Conservation (phyloP, 2,329 filamentous ascomycete species). For the Penicillium thymicola region DNA sequence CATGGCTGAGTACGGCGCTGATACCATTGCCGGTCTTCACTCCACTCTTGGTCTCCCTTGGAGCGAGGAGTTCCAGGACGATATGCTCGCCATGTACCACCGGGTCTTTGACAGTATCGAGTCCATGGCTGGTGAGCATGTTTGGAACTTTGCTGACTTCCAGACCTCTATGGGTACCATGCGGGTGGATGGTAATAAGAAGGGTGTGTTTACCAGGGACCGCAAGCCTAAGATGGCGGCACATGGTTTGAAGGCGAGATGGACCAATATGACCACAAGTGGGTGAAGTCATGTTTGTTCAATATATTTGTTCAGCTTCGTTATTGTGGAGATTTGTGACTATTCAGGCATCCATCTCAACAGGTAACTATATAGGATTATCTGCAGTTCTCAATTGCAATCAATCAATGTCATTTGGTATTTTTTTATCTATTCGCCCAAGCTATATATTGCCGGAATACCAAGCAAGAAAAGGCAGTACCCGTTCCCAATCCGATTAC, state of each 20-base stretch:
- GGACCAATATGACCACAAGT: neutral
- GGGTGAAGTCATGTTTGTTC: neutral
- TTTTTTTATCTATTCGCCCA: neutral
- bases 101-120: constrained; percentile 30
- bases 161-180: neutral
- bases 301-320: neutral
- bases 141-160: constrained; percentile 10
- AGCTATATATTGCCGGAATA: neutral
- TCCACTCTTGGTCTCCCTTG: constrained; percentile 23
- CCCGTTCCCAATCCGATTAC: neutral
- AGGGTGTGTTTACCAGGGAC: constrained; percentile 3
- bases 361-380: neutral
- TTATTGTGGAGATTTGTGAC: neutral
- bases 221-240: constrained; percentile 2
- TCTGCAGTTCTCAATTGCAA: neutral
- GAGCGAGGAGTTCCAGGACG: constrained; percentile 30
- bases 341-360: neutral
- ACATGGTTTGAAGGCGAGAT: neutral
- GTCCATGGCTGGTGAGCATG: constrained; percentile 27
- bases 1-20: constrained; percentile 31
- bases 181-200: constrained; percentile 3
- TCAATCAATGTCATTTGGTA: neutral
- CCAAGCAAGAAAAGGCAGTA: neutral
- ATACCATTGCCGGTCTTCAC: constrained; percentile 29
- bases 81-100: constrained; percentile 28